These are phyloP conservation scores for Termitomyces sp. DNA, from an alignment of 768 basidiomycete genomes.

Conservation along the genomic window DNA sequence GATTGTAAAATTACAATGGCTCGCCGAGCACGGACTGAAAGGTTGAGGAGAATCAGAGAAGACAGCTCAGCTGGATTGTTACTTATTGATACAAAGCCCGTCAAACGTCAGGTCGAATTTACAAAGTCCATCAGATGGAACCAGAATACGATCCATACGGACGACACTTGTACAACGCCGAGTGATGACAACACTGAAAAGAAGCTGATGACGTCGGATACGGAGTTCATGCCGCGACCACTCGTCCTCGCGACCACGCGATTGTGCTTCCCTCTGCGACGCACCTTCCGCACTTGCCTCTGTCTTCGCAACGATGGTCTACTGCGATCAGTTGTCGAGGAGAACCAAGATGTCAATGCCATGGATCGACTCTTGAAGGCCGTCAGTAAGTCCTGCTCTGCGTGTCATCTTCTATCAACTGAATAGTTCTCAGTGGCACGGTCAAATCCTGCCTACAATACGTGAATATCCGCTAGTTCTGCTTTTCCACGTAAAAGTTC, in stretches of 20 bases:
- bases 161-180: too few species aligned
- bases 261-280: not conserved
- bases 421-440: slow-evolving; percentile 31
- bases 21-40: slow-evolving; percentile 4
- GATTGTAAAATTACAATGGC: not conserved
- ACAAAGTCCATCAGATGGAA: not conserved
- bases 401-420: not conserved
- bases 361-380: slow-evolving; percentile 52
- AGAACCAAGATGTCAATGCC: slow-evolving; percentile 51
- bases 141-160: not conserved
- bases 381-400: slow-evolving; percentile 43
- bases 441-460: slow-evolving; percentile 47
- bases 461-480: slow-evolving; percentile 26
- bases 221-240: not conserved
- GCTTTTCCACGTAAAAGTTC: not conserved
- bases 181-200: not conserved
- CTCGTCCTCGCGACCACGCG: not conserved
- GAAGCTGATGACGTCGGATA: not conserved
- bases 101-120: not conserved
- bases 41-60: not conserved
- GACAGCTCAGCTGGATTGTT: not conserved
- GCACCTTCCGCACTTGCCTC: slow-evolving; percentile 3
- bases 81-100: not conserved
- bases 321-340: slow-evolving; percentile 32
- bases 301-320: slow-evolving; percentile 3